Evolutionary conservation across 805 yeast genomes (phyloP).

Genomic region (Saccharomyces mikatae): DNA sequence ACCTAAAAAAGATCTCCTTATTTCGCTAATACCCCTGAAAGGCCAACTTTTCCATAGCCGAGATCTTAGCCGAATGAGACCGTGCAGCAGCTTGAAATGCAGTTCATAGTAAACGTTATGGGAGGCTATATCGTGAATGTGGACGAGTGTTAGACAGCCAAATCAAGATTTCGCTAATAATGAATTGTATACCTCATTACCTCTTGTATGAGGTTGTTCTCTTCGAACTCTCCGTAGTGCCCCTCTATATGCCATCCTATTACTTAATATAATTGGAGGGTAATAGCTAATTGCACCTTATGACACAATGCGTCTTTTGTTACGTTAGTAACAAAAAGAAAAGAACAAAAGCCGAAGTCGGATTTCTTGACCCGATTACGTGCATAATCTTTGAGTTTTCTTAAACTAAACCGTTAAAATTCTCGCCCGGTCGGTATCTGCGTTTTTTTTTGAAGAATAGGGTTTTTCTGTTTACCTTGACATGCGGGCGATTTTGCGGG

Average conservation of each 20-base stretch:
- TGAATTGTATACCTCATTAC: neutral
- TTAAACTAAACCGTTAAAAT: neutral
- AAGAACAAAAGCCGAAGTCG: neutral
- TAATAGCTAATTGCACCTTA: neutral
- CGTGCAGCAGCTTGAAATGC: neutral
- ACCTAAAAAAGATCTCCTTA: neutral
- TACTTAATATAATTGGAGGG: neutral
- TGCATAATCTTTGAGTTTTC: neutral
- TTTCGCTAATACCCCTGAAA: neutral
- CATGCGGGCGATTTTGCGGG: neutral
- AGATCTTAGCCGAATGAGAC: neutral
- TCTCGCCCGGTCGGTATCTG: neutral
- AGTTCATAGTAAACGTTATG: neutral
- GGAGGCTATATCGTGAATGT: neutral
- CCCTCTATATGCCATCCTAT: neutral
- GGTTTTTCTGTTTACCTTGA: neutral
- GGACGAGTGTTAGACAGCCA: neutral
- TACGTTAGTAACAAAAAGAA: neutral
- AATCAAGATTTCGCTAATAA: neutral
- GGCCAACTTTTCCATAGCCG: neutral
- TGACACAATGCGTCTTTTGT: neutral
- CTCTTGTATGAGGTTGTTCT: neutral
- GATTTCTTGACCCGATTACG: neutral
- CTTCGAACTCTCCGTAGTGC: neutral
- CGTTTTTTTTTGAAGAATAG: neutral